Evolutionary conservation across 2,329 filamentous ascomycete genomes (phyloP), one percentile per base, ranked within the genome.

Genomic region (Talaromyces piceae): DNA sequence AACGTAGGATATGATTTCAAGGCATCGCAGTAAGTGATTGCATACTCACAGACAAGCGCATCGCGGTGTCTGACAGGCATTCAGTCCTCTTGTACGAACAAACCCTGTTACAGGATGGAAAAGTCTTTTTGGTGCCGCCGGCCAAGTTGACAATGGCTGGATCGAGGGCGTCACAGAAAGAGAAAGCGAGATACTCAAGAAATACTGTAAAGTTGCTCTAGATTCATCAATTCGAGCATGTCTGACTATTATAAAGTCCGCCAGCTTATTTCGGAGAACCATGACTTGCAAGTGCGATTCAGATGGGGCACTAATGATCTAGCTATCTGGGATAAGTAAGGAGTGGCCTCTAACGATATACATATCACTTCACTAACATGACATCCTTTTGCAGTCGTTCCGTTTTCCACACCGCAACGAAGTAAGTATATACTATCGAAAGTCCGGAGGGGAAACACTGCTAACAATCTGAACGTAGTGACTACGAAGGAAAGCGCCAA

Each of bases 1-100:
- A 84, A 84, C 57, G 67, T 77, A 18, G 81, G 81, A 33, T 66
- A 66, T 3, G 71, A 73, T 22, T 69, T 84, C 30, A 64, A 62
- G 33, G 73, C 79, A 0, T 67, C 66, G 4, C 71, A 75, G 47
- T 49, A 31, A 49, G 47, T 63, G 13, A 2, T 16, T 33, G 30
- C n/a, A 16, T 2, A 33, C 4, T n/a, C 13, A 5, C 7, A 31
- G 16, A 31, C n/a, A n/a, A n/a, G n/a, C n/a, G n/a, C n/a, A n/a
- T 5, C 5, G 16, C 11, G 5, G 16, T 16, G 4, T 2, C 30
- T 33, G 16, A 33, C 30, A 33, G 12, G 2, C 13, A n/a, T n/a
- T n/a, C 12, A 33, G 30, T 60, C 64, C 66, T 47, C 53, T 67
- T 52, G 54, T 73, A 54, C 73, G 80, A 2, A 83, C 80, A 4